These are phyloP conservation scores for Fraxinus floribunda DNA, from an alignment of 305 asterid genomes.

Conservation along the genomic window DNA sequence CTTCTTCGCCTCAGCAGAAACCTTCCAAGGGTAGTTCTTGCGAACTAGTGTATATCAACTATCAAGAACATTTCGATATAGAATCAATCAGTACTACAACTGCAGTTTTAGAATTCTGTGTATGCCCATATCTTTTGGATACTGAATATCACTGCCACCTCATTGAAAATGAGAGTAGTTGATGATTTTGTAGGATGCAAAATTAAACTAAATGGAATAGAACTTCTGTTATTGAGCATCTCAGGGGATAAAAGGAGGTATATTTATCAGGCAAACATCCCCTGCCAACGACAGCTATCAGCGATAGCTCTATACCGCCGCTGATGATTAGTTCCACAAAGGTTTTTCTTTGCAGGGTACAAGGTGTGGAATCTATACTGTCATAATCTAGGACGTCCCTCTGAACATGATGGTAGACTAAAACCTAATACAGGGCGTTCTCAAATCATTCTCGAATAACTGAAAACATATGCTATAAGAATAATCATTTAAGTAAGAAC, in stretches of 20 bases:
- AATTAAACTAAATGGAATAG: background rate
- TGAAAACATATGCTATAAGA: background rate
- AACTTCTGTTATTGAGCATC: background rate
- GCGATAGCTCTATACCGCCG: background rate
- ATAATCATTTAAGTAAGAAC: background rate
- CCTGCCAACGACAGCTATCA: background rate
- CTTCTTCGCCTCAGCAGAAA: background rate
- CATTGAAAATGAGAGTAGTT: background rate
- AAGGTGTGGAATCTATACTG: background rate
- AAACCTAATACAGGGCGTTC: background rate
- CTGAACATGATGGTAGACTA: background rate
- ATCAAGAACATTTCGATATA: background rate
- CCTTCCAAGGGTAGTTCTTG: background rate
- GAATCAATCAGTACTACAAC: background rate
- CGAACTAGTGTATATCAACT: background rate
- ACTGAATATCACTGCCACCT: background rate
- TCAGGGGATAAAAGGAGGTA: background rate
- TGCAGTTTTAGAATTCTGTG: background rate
- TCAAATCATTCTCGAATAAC: background rate
- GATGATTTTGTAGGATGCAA: background rate
- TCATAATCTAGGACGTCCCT: background rate
- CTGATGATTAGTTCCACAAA: background rate
- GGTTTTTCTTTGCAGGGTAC: background rate
- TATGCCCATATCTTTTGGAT: background rate
- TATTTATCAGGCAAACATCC: background rate